Evolutionary conservation across 495 filamentous ascomycete species (phyloP).

Genomic region (Penicillium cinerascens): DNA sequence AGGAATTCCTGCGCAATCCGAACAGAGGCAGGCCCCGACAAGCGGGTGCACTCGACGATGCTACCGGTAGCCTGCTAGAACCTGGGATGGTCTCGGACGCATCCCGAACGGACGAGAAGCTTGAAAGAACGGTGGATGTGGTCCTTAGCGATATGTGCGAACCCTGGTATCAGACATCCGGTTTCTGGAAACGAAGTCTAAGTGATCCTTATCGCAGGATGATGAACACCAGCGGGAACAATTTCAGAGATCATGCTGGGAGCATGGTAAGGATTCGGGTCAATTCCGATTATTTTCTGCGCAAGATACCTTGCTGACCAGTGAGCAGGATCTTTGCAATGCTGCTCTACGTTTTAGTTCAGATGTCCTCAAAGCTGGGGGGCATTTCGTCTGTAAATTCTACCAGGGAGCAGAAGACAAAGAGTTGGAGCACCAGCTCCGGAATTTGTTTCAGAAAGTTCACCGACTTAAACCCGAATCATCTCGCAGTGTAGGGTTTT

Average conservation of each 20-base stretch:
- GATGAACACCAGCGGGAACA: constrained; percentile 95
- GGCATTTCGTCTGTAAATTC: constrained; percentile 96
- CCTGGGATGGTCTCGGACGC: constrained; percentile 10
- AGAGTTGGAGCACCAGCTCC: constrained; percentile 66
- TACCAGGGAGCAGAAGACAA: constrained; percentile 89
- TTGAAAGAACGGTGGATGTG: constrained; percentile 73
- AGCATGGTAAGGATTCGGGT: constrained; percentile 75
- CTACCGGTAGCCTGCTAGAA: constrained; percentile 10
- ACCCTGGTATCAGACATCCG: constrained; percentile 80
- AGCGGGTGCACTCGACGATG: constrained; percentile 5
- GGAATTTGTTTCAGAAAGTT: constrained; percentile 71
- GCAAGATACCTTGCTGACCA: constrained; percentile 58
- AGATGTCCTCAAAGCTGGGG: constrained; percentile 75
- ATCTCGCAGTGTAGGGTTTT: constrained; percentile 68
- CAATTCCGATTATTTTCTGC: background rate
- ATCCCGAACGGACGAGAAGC: background rate
- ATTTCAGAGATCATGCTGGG: constrained; percentile 82
- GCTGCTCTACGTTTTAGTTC: constrained; percentile 79
- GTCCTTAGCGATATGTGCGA: constrained; percentile 98
- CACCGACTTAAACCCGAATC: constrained; percentile 84
- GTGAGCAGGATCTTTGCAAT: constrained; percentile 73
- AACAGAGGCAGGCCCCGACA: constrained; percentile 51
- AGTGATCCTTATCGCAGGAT: constrained; percentile 94
- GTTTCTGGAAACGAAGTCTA: constrained; percentile 78
- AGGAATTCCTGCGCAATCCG: constrained; percentile 66